Base-by-base conservation (phyloP, 352 stramenopile genomes). In the Detonula confervacea region DNA sequence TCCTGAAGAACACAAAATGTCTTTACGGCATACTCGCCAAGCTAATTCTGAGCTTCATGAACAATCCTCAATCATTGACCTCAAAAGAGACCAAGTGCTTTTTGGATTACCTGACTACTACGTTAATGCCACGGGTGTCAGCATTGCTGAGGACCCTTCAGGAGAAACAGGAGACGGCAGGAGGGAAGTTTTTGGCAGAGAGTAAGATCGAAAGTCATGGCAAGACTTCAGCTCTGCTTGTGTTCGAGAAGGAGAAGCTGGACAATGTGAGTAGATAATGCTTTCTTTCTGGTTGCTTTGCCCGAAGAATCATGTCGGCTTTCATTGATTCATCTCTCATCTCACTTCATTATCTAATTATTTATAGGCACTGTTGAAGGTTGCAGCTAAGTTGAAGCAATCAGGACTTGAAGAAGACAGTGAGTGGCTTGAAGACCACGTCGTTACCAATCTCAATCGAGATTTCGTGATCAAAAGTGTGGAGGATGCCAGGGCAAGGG, bases 231-330 rank as follows among this genome's bases (percentile, higher is more conserved):
- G 69, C 73, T n/a, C 56, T 75, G 25, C 55, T 86, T 44, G 78
- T 86, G n/a, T 86, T 83, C 60, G 73, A 86, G 27, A 86, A 83
- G 29, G 78, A 86, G 51, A 77, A 74, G 33, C 33, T 77, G 42
- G 78, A 16, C 18, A 16, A 49, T 9, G 16, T 49, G 39, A n/a
- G n/a, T 49, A 42, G 33, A 12, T 42, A 42, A 12, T 11, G 33
- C 11, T 11, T 42, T n/a, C n/a, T n/a, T n/a, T n/a, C n/a, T n/a
- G n/a, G n/a, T n/a, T n/a, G n/a, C n/a, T n/a, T n/a, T n/a, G n/a
- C 5, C 5, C 33, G 11, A 42, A 5, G 33, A 5, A 42, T 42
- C 33, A 12, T 42, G 11, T 42, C 33, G 11, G 5, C 33, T 5
- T 12, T 42, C 5, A 42, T 42, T 42, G 35, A 42, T 42, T 42